Evolutionary conservation across 169 alveolate species (phyloP), one percentile per base, ranked within the genome.

Genomic region (Plasmodium gonderi): DNA sequence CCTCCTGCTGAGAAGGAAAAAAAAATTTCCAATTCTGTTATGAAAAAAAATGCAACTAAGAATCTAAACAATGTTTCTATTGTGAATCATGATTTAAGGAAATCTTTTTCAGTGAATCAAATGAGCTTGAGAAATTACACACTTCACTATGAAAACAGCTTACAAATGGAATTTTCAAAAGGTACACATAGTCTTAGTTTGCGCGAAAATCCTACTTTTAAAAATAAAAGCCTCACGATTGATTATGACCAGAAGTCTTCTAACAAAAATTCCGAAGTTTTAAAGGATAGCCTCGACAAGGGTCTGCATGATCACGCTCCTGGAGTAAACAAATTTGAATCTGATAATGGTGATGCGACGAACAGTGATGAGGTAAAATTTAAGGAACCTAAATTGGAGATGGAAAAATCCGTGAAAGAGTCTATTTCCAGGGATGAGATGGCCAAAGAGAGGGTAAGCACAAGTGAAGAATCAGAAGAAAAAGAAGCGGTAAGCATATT

Each of bases 401-500:
- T n/a, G n/a, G n/a, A n/a, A n/a, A n/a, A n/a, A n/a, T n/a, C n/a
- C n/a, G n/a, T n/a, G n/a, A n/a, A n/a, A n/a, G n/a, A n/a, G n/a
- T n/a, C n/a, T n/a, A n/a, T n/a, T n/a, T n/a, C n/a, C n/a, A n/a
- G n/a, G n/a, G n/a, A n/a, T n/a, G n/a, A n/a, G n/a, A n/a, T n/a
- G n/a, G n/a, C n/a, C n/a, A n/a, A n/a, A n/a, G n/a, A n/a, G n/a
- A n/a, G n/a, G n/a, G n/a, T n/a, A n/a, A n/a, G n/a, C n/a, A n/a
- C n/a, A n/a, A n/a, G n/a, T n/a, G n/a, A n/a, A n/a, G n/a, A n/a
- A n/a, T n/a, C n/a, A 3, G 7, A 72, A 64, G 33, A 36, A 80
- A n/a, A 44, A 8, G 29, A 51, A 20, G 90, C 79, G 9, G 90
- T 80, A 29, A 80, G 31, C 0, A 80, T 80, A 51, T 54, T 80